These are phyloP conservation scores for Thalassia testudinum DNA, from an alignment of 116 monocot genomes.

Conservation along the genomic window DNA sequence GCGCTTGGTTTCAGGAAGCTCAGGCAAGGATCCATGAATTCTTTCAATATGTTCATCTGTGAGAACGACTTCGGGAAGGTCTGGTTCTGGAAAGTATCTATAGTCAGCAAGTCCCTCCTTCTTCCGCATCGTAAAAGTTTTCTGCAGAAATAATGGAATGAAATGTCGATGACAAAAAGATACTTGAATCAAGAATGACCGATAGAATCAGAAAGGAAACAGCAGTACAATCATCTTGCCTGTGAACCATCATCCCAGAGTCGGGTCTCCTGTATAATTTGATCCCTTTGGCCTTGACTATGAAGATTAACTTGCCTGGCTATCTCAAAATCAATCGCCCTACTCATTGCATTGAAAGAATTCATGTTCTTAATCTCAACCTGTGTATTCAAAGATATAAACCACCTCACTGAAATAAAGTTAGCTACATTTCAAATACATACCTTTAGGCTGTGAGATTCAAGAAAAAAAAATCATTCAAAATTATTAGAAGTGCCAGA, in stretches of 20 bases:
- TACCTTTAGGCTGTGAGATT: too few species aligned
- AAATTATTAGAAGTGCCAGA: too few species aligned
- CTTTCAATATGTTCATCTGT: constrained; percentile 46
- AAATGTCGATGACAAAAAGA: not conserved
- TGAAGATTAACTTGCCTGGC: constrained; percentile 72
- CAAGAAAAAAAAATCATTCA: too few species aligned
- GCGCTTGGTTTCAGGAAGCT: constrained; percentile 90
- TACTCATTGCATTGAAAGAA: constrained; percentile 94
- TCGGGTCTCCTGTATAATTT: constrained; percentile 97
- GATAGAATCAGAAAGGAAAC: not conserved
- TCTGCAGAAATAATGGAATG: constrained; percentile 22
- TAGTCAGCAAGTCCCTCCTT: constrained; percentile 99
- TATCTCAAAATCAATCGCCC: constrained; percentile 97
- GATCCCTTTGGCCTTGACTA: constrained; percentile 63
- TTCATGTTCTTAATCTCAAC: constrained; percentile 99
- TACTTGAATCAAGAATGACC: not conserved
- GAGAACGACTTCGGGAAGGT: constrained; percentile 85
- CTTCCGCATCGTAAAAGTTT: constrained; percentile 93
- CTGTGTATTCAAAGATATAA: constrained; percentile 15
- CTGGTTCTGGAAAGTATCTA: constrained; percentile 97
- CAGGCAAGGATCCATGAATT: constrained; percentile 51
- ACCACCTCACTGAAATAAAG: too few species aligned
- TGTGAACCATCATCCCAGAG: constrained; percentile 89
- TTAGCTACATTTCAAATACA: too few species aligned
- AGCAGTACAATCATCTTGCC: constrained; percentile 19